Base-by-base conservation (phyloP, 2,329 filamentous ascomycete genomes). In the Fusarium sp. region DNA sequence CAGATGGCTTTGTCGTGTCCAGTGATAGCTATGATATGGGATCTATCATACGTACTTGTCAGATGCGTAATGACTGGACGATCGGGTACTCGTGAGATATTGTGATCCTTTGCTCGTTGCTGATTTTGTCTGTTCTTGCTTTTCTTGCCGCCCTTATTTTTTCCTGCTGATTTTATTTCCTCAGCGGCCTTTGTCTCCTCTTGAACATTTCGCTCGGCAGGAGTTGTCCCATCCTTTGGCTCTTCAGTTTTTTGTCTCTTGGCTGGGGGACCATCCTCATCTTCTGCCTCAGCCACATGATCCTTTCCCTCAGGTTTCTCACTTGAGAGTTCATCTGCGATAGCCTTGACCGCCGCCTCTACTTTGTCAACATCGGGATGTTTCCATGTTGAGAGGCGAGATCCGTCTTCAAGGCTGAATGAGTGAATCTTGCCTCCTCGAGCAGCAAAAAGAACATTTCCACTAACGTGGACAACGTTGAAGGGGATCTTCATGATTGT, bases 1-100 rank as follows among this genome's bases (percentile, higher is more conserved):
- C 93, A 93, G 42, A 99, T 86, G 53, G 88, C 90, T 83, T 99
- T 99, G 84, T 98, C 96, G 76, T 97, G 93, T n/a, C 89, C 91
- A 12, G 94, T 97, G 33, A 97, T 89, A 26, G 90, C 92, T 44
- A 97, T 84, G 23, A 97, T 80, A 81, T 97, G 85, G 44, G 87
- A 85, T 17, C 90, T 89, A 71, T 92, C 85, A 17, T 84, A 80
- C 1, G 93, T 91, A 32, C 88, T 82, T 26, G 88, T 84, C 70
- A 98, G 78, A 69, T 91, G 88, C 64, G 91, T 91, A 59, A 98
- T 88, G 75, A 91, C 90, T 8, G 91, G 87, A 65, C 84, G 80
- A 59, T 90, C 87, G 5, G 83, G 81, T n/a, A 81, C 78, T 41
- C 75, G 75, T 26, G 69, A 79, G 67, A 72, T 75, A 67, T 56